Base-by-base conservation (phyloP, 352 stramenopile genomes). In the Phytophthora megakarya region DNA sequence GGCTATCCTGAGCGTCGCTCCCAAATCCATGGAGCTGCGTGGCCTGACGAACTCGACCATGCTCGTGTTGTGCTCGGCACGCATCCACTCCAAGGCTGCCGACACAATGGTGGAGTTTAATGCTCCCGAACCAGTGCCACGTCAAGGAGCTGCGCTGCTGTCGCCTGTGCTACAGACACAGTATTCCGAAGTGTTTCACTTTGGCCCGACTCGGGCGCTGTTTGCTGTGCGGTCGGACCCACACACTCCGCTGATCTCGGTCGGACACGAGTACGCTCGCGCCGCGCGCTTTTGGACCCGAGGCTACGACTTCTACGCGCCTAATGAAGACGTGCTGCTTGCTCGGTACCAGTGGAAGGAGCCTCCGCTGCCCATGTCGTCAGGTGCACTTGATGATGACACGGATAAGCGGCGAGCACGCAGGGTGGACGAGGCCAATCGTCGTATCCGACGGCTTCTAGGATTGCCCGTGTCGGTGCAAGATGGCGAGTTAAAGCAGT, bases 221-320 rank as follows among this genome's bases (percentile, higher is more conserved):
- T 58, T 87, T 19, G 70, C 70, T 21, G 80, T 94, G 45, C 88
- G 84, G 9, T 94, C 88, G 1, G 88, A 96, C 48, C 83, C 88
- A 5, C 68, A 93, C 56, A 81, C 87, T 2, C 53, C 79, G n/a
- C 47, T 83, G 23, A 51, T 90, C 19, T 76, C 66, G 1, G 73
- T 89, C 42, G 88, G 86, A 16, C 57, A 84, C 61, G 86, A 94
- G 35, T 96, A 92, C 61, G 75, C 79, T 45, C 84, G 88, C 16
- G 88, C 88, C 2, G 78, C 84, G 23, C 84, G 88, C 23, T 96
- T 94, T 61, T 96, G 88, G 88, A 96, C 88, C 25, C 70, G 73
- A 16, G 88, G 86, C 25, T 95, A 90, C 69, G 88, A 96, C 38
- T 95, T 96, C 42, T 96, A 96, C 65, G 67, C 88, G 18, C 88